Percentiles rank a stretch among this genome's conserved stretches.
Conservation (phyloP, 176 grass and related monocot species). For the Calamus simplicifolius region DNA sequence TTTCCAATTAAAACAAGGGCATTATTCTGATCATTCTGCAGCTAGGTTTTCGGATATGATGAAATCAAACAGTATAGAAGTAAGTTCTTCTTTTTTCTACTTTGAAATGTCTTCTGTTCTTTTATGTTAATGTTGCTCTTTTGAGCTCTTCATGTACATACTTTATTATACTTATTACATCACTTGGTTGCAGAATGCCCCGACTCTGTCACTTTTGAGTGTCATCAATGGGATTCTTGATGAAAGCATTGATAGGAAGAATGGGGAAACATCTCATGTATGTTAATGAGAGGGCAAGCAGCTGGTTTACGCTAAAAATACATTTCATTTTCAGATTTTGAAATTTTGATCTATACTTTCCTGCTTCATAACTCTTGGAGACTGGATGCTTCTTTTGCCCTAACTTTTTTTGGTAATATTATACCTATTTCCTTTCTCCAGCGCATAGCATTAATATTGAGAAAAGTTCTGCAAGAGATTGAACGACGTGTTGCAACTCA, state of each 20-base stretch:
- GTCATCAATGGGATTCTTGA: constrained; percentile 90
- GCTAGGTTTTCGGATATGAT: constrained; percentile 91
- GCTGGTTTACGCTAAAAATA: not conserved
- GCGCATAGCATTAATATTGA: constrained; percentile 76
- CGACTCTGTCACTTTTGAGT: constrained; percentile 92
- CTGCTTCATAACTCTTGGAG: not conserved
- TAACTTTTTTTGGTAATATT: constrained; percentile 9
- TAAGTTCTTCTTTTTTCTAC: constrained; percentile 40
- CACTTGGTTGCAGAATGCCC: constrained; percentile 47
- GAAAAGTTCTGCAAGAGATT: constrained; percentile 92
- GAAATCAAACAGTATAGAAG: constrained; percentile 86
- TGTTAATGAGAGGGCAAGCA: constrained; percentile 10
- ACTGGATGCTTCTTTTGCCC: not conserved
- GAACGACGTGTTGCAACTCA: constrained; percentile 88
- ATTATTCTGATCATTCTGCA: constrained; percentile 66
- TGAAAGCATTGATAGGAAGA: constrained; percentile 95
- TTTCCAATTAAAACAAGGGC: constrained; percentile 62
- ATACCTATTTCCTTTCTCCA: constrained; percentile 21
- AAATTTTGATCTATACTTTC: constrained; percentile 6
- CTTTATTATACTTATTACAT: constrained; percentile 22
- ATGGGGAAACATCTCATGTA: constrained; percentile 99
- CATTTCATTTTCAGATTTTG: not conserved
- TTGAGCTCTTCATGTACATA: not conserved
- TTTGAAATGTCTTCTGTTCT: constrained; percentile 18
- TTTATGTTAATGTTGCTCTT: not conserved